phyloP scores from a whole-genome alignment of 805 yeast genomes.

The Ogataea allantospora region DNA sequence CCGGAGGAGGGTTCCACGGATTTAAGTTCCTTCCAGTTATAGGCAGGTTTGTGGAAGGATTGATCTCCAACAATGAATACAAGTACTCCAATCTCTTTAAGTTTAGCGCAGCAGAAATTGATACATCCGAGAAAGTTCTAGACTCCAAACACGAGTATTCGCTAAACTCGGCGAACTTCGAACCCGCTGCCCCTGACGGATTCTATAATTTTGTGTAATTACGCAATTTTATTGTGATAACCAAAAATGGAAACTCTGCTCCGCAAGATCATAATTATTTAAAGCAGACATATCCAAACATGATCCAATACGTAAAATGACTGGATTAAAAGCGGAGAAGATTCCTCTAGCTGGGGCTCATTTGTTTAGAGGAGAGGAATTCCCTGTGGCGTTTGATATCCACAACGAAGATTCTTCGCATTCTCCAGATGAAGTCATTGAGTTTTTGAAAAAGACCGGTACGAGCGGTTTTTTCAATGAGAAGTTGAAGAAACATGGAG shows the following conservation, averaged over 20 bases:
- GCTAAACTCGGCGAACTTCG: slow-evolving; percentile 1
- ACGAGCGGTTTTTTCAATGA: slow-evolving; percentile 26
- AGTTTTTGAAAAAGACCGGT: slow-evolving; percentile 18
- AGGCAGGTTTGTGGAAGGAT: slow-evolving; percentile 18
- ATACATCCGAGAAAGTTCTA: background rate
- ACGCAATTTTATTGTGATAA: background rate
- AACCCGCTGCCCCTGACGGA: background rate
- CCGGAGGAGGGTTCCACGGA: slow-evolving; percentile 19
- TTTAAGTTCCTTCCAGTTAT: slow-evolving; percentile 21
- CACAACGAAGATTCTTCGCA: slow-evolving; percentile 1
- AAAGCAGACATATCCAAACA: background rate
- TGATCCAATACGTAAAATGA: background rate
- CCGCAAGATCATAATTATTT: background rate
- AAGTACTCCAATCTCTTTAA: slow-evolving; percentile 16
- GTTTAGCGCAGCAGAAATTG: slow-evolving; percentile 5
- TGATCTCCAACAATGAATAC: slow-evolving; percentile 10
- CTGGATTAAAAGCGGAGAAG: slow-evolving; percentile 1
- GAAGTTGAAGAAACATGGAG: slow-evolving; percentile 28
- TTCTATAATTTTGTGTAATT: slow-evolving; percentile 1
- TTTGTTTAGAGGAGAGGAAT: slow-evolving; percentile 22
- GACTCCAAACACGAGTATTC: background rate
- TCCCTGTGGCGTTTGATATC: slow-evolving; percentile 18
- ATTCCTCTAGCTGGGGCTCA: slow-evolving; percentile 14
- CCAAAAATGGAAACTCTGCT: background rate
- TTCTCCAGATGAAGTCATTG: slow-evolving; percentile 5